phyloP scores from a whole-genome alignment of 495 filamentous ascomycete species.

The Xylaria venustula region DNA sequence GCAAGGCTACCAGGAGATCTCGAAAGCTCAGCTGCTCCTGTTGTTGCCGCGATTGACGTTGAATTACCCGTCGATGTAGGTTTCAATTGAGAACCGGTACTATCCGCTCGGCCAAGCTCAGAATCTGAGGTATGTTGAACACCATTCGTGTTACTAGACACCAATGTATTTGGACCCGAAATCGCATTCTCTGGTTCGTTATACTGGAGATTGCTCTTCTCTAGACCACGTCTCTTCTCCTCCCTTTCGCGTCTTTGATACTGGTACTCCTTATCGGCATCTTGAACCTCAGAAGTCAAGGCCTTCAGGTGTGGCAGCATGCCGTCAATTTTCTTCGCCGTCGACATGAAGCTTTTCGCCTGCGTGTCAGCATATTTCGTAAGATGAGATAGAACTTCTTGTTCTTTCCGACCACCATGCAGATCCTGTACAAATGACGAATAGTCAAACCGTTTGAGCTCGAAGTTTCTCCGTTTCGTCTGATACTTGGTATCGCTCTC shows the following conservation, averaged over 20 bases:
- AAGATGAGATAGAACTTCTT: constrained; percentile 92
- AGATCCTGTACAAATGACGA: constrained; percentile 99
- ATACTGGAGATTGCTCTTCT: constrained; percentile 83
- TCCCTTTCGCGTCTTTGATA: constrained; percentile 90
- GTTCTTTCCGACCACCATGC: constrained; percentile 94
- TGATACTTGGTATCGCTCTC: constrained; percentile 98
- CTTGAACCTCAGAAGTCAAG: constrained; percentile 81
- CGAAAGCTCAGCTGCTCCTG: constrained; percentile 33
- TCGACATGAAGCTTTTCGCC: constrained; percentile 74
- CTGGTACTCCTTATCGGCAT: constrained; percentile 93
- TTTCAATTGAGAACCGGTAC: constrained; percentile 65
- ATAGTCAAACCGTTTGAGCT: constrained; percentile 97
- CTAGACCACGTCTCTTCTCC: constrained; percentile 82
- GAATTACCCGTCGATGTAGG: constrained; percentile 36
- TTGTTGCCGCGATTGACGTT: constrained; percentile 15
- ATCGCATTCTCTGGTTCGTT: constrained; percentile 63
- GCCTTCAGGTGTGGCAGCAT: constrained; percentile 91
- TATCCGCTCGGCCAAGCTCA: constrained; percentile 69
- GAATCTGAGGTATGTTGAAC: constrained; percentile 52
- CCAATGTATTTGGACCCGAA: constrained; percentile 23
- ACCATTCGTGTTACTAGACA: constrained; percentile 38
- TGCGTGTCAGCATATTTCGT: constrained; percentile 94
- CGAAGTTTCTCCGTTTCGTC: constrained; percentile 86
- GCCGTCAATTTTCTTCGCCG: constrained; percentile 82
- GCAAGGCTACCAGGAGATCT: constrained; percentile 45